These are phyloP conservation scores for Beta vulgaris DNA, from an alignment of 148 eudicot species.

Conservation along the genomic window DNA sequence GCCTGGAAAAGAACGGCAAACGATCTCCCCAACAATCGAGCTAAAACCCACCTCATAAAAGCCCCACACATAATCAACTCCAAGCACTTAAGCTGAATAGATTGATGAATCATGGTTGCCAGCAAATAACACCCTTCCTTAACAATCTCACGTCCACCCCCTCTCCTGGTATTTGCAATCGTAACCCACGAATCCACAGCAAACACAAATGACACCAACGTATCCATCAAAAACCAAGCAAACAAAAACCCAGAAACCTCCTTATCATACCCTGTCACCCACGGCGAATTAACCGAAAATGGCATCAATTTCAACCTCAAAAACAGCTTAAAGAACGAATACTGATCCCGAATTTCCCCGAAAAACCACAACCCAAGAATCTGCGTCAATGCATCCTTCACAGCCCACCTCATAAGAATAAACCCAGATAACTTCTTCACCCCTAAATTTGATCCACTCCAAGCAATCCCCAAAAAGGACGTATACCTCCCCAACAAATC, in stretches of 20 bases:
- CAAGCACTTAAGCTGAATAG: slow-evolving; percentile 64
- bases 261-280: slow-evolving; percentile 57
- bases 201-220: slow-evolving; percentile 60
- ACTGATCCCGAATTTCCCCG: slow-evolving; percentile 83
- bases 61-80: slow-evolving; percentile 76
- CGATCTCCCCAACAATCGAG: slow-evolving; percentile 46
- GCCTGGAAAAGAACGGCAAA: slow-evolving; percentile 56
- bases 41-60: slow-evolving; percentile 53
- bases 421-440: slow-evolving; percentile 68
- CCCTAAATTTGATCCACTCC: slow-evolving; percentile 71
- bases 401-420: slow-evolving; percentile 86
- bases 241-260: slow-evolving; percentile 62
- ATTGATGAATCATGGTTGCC: slow-evolving; percentile 54
- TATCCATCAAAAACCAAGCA: slow-evolving; percentile 71
- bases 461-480: slow-evolving; percentile 40
- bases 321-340: slow-evolving; percentile 72
- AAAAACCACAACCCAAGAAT: slow-evolving; percentile 77
- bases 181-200: slow-evolving; percentile 86
- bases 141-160: slow-evolving; percentile 69
- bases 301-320: slow-evolving; percentile 89
- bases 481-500: slow-evolving; percentile 47
- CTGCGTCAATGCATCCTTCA: slow-evolving; percentile 77
- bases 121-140: slow-evolving; percentile 76
- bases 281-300: slow-evolving; percentile 55
- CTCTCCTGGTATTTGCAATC: slow-evolving; percentile 65